A percentile compares a stretch with the other conserved stretches of the same genome.
Conservation (phyloP, 768 basidiomycete genomes). For the Tylopilus felleus region DNA sequence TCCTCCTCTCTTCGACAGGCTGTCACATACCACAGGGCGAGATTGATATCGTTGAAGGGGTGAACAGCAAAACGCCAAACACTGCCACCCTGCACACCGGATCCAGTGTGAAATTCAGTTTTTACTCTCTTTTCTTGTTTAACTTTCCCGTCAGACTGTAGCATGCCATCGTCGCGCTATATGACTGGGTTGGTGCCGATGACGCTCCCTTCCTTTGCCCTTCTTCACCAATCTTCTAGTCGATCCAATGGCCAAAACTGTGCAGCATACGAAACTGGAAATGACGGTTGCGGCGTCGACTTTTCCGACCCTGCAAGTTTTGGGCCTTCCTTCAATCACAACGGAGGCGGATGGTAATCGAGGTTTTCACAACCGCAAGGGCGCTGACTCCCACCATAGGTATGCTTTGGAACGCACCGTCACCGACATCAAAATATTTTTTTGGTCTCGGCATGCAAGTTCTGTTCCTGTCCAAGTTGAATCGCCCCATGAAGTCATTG, state of each 20-base stretch:
- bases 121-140: neutral
- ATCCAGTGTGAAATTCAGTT: slow-evolving; percentile 14
- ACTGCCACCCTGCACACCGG: slow-evolving; percentile 29
- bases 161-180: slow-evolving; percentile 14
- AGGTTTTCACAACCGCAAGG: neutral
- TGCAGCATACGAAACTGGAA: slow-evolving; percentile 21
- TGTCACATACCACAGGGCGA: slow-evolving; percentile 29
- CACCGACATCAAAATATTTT: slow-evolving; percentile 39
- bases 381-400: slow-evolving; percentile 23
- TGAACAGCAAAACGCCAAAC: slow-evolving; percentile 40
- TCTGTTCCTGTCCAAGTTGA: slow-evolving; percentile 26
- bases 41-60: slow-evolving; percentile 49
- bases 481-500: slow-evolving; percentile 8
- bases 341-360: slow-evolving; percentile 38
- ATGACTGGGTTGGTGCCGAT: slow-evolving; percentile 19
- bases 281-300: slow-evolving; percentile 21
- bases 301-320: slow-evolving; percentile 16
- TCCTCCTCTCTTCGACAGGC: neutral
- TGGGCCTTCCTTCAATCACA: slow-evolving; percentile 27
- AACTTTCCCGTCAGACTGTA: slow-evolving; percentile 16
- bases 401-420: slow-evolving; percentile 40
- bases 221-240: slow-evolving; percentile 10
- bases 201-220: neutral
- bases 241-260: slow-evolving; percentile 13
- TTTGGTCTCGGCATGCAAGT: slow-evolving; percentile 37